Conservation (phyloP, 805 yeast genomes). For the Lipomyces yamanashiensis region DNA sequence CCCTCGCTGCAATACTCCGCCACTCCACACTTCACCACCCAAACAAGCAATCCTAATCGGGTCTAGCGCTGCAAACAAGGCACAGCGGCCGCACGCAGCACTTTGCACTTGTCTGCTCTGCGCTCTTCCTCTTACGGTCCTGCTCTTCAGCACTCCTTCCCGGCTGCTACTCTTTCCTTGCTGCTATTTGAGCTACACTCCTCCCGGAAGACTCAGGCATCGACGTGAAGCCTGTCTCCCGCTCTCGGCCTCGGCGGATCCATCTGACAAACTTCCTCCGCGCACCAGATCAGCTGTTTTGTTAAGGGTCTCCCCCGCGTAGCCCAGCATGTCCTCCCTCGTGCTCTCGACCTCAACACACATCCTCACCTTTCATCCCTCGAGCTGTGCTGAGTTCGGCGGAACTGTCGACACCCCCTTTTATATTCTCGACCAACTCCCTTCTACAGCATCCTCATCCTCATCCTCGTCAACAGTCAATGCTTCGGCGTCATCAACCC, state of each 20-base stretch:
- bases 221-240: too few species aligned
- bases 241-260: too few species aligned
- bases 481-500: not conserved
- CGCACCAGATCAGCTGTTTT: not conserved
- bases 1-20: too few species aligned
- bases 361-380: constrained; percentile 21
- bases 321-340: constrained; percentile 7
- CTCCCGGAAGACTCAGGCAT: not conserved
- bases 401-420: constrained; percentile 23
- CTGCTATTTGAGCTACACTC: not conserved
- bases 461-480: constrained; percentile 6
- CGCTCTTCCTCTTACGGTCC: not conserved
- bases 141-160: not conserved
- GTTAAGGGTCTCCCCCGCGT: not conserved
- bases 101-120: not conserved
- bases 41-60: too few species aligned
- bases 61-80: too few species aligned
- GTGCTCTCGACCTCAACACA: constrained; percentile 29
- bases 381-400: constrained; percentile 19
- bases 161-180: not conserved
- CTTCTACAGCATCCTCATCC: not conserved
- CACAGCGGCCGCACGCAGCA: too few species aligned
- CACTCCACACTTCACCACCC: too few species aligned
- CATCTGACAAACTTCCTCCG: not conserved
- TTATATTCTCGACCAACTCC: constrained; percentile 14